These are phyloP conservation scores for Aspergillus sojae DNA, from an alignment of 2,329 filamentous ascomycete genomes.

Conservation along the genomic window DNA sequence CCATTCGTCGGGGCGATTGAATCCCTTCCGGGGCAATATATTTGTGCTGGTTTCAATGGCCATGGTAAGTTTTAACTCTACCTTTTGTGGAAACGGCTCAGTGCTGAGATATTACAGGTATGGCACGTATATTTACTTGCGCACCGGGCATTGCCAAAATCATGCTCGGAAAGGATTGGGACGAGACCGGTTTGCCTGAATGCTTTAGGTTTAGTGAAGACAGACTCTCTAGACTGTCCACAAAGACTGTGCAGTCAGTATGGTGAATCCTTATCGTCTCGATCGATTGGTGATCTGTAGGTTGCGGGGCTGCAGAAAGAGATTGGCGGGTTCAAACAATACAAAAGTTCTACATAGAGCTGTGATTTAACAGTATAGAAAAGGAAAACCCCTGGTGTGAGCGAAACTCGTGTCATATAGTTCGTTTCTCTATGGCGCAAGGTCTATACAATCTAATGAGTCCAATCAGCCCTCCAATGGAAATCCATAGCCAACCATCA, in stretches of 20 bases:
- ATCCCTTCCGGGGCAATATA: slow-evolving; percentile 47
- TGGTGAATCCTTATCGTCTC: no score
- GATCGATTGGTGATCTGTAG: neutral
- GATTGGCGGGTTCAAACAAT: neutral
- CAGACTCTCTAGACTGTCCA: neutral
- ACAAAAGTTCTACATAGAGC: neutral
- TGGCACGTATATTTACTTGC: slow-evolving; percentile 3
- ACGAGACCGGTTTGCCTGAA: neutral
- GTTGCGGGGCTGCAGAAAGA: neutral
- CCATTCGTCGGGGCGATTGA: slow-evolving; percentile 51
- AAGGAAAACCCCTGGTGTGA: neutral
- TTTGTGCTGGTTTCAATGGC: slow-evolving; percentile 55
- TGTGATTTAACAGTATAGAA: neutral
- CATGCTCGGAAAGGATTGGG: neutral
- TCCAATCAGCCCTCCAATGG: slow-evolving; percentile 24
- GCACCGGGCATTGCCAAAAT: neutral
- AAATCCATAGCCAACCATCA: slow-evolving; percentile 47
- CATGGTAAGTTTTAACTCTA: slow-evolving; percentile 36
- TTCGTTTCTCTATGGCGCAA: neutral
- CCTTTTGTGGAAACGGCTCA: neutral
- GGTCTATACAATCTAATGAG: neutral
- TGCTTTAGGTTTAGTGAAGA: neutral
- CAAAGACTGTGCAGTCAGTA: neutral
- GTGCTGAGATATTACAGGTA: neutral
- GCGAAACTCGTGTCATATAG: neutral